Evolutionary conservation across 2,329 filamentous ascomycete genomes (phyloP), one percentile per base, ranked within the genome.

Genomic region (Fusarium paranaense): DNA sequence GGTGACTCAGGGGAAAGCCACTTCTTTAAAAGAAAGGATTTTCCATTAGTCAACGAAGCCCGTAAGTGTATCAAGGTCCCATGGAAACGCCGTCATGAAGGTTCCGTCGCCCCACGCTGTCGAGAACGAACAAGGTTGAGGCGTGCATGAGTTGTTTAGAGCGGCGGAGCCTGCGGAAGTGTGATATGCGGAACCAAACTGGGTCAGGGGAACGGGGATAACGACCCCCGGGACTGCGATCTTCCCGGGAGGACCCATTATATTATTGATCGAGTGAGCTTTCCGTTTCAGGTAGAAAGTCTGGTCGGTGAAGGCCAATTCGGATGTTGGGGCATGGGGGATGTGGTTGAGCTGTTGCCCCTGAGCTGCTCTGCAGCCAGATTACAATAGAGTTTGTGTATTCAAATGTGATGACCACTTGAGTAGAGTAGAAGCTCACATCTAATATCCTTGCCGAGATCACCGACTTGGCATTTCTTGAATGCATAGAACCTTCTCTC

Each of bases 1-100:
- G 52, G 22, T 57, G 52, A 59, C 33, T 59, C 35, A n/a, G 56
- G 35, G 56, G 56, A 40, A 59, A 59, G 22, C 33, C 56, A 59
- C 35, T 37, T 6, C 35, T 58, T 59, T 27, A 38, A 59, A 59
- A 59, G 35, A 37, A 30, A 9, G 33, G 1, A 5, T 20, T 22
- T 27, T 11, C 25, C 37, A 38, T 30, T 25, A 40, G 35, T 59
- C 56, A 59, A 27, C 6, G 25, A n/a, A 30, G 11, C 22, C 16
- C 11, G 22, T 27, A 38, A 38, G 35, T 30, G 20, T 5, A 59
- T n/a, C 18, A 40, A 6, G 25, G 6, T 22, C 35, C 22, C 52
- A 57, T 57, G 32, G 30, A 22, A 11, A 37, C 14, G 5, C 32
- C 56, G 56, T 58, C 22, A 30, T 40, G 35, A 18, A 25, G 33